A percentile compares a stretch with the other conserved stretches of the same genome.
These are phyloP conservation scores for Oligophagozyma castellii DNA, from an alignment of 1,139 yeast genomes.

Conservation along the genomic window DNA sequence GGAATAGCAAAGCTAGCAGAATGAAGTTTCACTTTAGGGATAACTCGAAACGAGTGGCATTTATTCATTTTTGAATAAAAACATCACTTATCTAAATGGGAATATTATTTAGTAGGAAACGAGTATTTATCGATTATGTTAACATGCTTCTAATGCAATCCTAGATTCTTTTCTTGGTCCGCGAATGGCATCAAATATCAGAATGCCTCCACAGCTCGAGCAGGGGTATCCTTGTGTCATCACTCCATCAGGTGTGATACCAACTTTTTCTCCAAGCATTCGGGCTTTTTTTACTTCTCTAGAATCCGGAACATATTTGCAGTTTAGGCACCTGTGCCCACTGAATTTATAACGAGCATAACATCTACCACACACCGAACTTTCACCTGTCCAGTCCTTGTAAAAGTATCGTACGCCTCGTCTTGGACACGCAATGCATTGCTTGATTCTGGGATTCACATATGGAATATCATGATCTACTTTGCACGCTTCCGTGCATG, in stretches of 20 bases:
- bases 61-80: too few relatives aligned
- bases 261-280: slow-evolving; percentile 7
- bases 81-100: too few relatives aligned
- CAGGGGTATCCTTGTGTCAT: slow-evolving; percentile 11
- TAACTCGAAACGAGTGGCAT: too few relatives aligned
- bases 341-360: slow-evolving; percentile 15
- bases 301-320: slow-evolving; percentile 18
- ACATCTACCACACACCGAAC: slow-evolving; percentile 15
- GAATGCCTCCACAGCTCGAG: slow-evolving; percentile 14
- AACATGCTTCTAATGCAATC: too few relatives aligned
- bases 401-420: slow-evolving; percentile 15
- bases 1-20: too few relatives aligned
- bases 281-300: slow-evolving; percentile 12
- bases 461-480: slow-evolving; percentile 10
- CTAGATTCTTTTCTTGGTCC: slow-evolving; percentile 7
- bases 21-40: too few relatives aligned
- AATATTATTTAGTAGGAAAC: too few relatives aligned
- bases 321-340: slow-evolving; percentile 14
- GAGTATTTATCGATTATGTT: too few relatives aligned
- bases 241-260: slow-evolving; percentile 2
- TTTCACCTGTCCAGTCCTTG: slow-evolving; percentile 16
- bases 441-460: slow-evolving; percentile 9
- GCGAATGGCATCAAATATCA: slow-evolving; percentile 11
- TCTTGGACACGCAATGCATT: slow-evolving; percentile 16
- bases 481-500: slow-evolving; percentile 10